Percentiles rank a stretch among this genome's conserved stretches.
Conservation (phyloP, 2,329 filamentous ascomycete species). For the Diaporthe sp. region DNA sequence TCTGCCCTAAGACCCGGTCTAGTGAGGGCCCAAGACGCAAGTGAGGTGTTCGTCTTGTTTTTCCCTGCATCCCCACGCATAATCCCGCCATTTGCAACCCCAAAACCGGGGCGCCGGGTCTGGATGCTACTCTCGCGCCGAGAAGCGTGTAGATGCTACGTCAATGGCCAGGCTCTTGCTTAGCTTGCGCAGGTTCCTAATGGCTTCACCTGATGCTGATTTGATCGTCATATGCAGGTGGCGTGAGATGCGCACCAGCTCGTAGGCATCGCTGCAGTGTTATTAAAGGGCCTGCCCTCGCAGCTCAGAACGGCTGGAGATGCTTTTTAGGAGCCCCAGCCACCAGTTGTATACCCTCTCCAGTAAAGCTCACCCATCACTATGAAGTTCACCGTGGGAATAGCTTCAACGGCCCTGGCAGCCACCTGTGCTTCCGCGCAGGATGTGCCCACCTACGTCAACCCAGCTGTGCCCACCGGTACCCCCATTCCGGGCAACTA, state of each 20-base stretch:
- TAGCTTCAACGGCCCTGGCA: constrained; percentile 4
- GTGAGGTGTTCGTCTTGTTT: constrained; percentile 26
- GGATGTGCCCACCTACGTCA: constrained; percentile 46
- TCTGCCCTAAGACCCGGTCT: constrained; percentile 7
- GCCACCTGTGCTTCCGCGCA: constrained; percentile 35
- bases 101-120: constrained; percentile 21
- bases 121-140: constrained; percentile 17
- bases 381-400: constrained; percentile 14
- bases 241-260: background rate
- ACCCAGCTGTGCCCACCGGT: constrained; percentile 49
- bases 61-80: constrained; percentile 12
- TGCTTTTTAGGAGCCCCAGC: background rate
- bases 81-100: background rate
- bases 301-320: background rate
- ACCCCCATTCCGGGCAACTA: constrained; percentile 48
- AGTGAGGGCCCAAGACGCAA: constrained; percentile 13
- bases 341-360: background rate
- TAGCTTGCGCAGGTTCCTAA: background rate
- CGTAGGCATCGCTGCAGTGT: background rate
- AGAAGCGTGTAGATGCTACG: background rate
- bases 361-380: background rate
- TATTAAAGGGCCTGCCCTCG: background rate
- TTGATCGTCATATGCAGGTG: constrained; percentile 14
- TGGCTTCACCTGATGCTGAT: constrained; percentile 27
- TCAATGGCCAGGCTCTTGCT: constrained; percentile 20